These are phyloP conservation scores for Acer saccharum DNA, from an alignment of 345 rosid species.

Conservation along the genomic window DNA sequence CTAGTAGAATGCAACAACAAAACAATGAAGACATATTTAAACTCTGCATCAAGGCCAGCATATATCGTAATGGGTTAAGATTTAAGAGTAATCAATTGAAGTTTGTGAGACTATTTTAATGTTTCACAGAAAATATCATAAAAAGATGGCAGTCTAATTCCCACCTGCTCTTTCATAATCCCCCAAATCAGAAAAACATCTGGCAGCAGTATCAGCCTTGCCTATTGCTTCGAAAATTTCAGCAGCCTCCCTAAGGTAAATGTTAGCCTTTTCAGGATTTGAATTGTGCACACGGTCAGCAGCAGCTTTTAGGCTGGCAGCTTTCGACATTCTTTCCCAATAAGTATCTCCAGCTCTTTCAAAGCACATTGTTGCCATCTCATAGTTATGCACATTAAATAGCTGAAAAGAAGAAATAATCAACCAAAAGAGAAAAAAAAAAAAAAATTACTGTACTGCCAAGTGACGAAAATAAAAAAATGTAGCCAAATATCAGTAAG, in stretches of 20 bases:
- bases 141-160: no score
- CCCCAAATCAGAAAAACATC: conserved; percentile 37
- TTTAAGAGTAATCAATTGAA: no score
- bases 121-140: no score
- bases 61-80: no score
- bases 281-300: conserved; percentile 36
- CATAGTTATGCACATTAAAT: conserved; percentile 37
- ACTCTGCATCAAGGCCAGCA: no score
- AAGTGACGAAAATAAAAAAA: no score
- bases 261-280: conserved; percentile 35
- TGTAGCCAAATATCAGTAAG: background rate
- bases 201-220: conserved; percentile 42
- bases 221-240: conserved; percentile 43
- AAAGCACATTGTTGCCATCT: conserved; percentile 43
- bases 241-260: conserved; percentile 44
- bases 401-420: conserved; percentile 34
- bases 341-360: conserved; percentile 24
- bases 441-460: background rate
- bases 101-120: background rate
- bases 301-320: conserved; percentile 40
- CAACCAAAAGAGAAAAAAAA: background rate
- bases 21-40: no score
- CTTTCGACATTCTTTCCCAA: conserved; percentile 47
- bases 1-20: no score
- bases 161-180: conserved; percentile 45